Percentiles rank a stretch among this genome's conserved stretches.
Evolutionary conservation across 768 basidiomycete genomes (phyloP).

Genomic region (Boletales sp.): DNA sequence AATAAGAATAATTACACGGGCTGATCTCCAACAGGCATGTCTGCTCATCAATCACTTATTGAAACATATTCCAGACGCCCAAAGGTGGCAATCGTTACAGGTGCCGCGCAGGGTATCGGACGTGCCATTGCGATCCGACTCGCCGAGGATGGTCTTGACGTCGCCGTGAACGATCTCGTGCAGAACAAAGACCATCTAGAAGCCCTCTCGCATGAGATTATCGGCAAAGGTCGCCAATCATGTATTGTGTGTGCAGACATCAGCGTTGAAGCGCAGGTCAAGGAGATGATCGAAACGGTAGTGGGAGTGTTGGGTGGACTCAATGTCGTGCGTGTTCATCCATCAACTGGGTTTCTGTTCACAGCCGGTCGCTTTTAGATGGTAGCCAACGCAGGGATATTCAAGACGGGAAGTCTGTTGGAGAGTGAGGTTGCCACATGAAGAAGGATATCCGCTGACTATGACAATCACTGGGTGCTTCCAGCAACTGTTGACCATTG

Average conservation of each 20-base stretch:
- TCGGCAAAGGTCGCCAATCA: slow-evolving; percentile 12
- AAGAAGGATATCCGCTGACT: too few relatives aligned
- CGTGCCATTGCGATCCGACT: slow-evolving; percentile 10
- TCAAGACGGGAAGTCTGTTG: neutral
- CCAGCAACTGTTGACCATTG: neutral
- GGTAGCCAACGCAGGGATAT: slow-evolving; percentile 4
- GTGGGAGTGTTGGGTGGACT: slow-evolving; percentile 27
- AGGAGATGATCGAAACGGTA: slow-evolving; percentile 33
- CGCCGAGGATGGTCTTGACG: slow-evolving; percentile 12
- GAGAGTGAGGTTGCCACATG: neutral
- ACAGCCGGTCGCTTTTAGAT: neutral
- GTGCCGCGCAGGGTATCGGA: slow-evolving; percentile 27
- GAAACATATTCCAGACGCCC: too few relatives aligned
- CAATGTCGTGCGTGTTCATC: neutral
- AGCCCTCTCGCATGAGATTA: slow-evolving; percentile 15
- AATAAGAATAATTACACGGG: too few relatives aligned
- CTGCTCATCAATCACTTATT: too few relatives aligned
- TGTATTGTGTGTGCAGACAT: slow-evolving; percentile 33
- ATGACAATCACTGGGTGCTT: too few relatives aligned
- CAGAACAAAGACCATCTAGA: slow-evolving; percentile 5
- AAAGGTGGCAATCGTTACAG: slow-evolving; percentile 22
- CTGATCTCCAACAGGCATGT: too few relatives aligned
- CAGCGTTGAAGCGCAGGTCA: slow-evolving; percentile 36
- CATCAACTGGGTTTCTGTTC: too few relatives aligned
- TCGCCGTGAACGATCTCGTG: slow-evolving; percentile 24